Base-by-base conservation (phyloP, 2,329 filamentous ascomycete species). In the Cytospora chrysosperma region DNA sequence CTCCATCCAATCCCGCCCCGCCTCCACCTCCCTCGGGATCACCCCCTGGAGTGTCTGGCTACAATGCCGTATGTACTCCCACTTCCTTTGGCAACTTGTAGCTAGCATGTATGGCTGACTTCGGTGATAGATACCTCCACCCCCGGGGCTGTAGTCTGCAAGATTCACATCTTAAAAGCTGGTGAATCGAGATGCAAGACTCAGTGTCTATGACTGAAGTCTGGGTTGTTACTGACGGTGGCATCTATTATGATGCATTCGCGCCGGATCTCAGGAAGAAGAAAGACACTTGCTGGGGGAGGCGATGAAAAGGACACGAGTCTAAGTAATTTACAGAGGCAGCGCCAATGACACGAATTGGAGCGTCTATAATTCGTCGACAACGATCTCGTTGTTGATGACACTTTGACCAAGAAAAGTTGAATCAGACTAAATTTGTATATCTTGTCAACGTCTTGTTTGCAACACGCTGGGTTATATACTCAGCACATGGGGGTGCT, bases 41-140 rank as follows among this genome's bases (percentile, higher is more conserved):
- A 9, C 80, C 83, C 54, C 80, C 83, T n/a, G 82, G 82, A 62
- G 73, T 73, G 51, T 77, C 79, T 56, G 79, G 82, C 55, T 92
- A 91, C 72, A 86, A 84, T 69, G 81, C 87, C 70, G 89, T 90
- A 84, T 70, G 86, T 78, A 62, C 5, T 49, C 26, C 59, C 78
- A 61, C 4, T 49, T 21, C 60, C 47, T 37, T 56, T 52, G 53
- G 58, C 40, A 37, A 34, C 21, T 59, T 19, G 10, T 50, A 26
- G 47, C 15, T 50, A 26, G 47, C 15, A 34, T 50, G 17, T 51
- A 56, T 61, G 34, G 66, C 68, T 73, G 60, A 71, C 67, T 37
- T 17, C 26, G 50, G 28, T 43, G 50, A 26, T 68, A 85, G 82
- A 81, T 85, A 26, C 83, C 83, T 34, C 83, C 83, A 61, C 83